Percentiles rank a stretch among this genome's conserved stretches.
phyloP scores from a whole-genome alignment of 2,329 filamentous ascomycete species.

The Triangularia setosa region DNA sequence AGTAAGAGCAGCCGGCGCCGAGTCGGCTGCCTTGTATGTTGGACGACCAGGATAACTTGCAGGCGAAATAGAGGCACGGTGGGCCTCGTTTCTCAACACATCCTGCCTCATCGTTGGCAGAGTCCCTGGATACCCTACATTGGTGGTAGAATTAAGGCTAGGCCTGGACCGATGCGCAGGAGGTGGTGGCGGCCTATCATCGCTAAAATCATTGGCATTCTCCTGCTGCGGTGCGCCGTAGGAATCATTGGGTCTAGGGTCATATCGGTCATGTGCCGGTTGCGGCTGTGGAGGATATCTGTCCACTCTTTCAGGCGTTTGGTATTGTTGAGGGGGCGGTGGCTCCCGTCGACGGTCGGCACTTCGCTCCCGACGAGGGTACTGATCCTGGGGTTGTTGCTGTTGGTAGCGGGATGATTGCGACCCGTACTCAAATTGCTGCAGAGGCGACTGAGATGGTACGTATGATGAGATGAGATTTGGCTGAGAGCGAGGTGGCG shows the following conservation, averaged over 20 bases:
- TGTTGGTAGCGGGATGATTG: constrained; percentile 25
- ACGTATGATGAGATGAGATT: constrained; percentile 32
- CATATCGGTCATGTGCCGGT: constrained; percentile 38
- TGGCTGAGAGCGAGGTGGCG: constrained; percentile 45
- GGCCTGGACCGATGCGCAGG: constrained; percentile 51
- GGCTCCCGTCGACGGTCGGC: constrained; percentile 21
- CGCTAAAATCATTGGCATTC: constrained; percentile 32
- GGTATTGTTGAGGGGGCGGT: constrained; percentile 20
- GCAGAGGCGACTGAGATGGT: constrained; percentile 49
- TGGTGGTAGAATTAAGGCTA: constrained; percentile 41
- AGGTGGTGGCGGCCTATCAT: constrained; percentile 52
- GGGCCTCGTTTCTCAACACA: constrained; percentile 54
- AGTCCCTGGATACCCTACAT: constrained; percentile 39
- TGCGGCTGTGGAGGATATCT: constrained; percentile 33
- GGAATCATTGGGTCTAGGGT: constrained; percentile 34
- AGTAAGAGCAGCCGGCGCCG: constrained; percentile 38
- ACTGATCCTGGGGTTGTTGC: constrained; percentile 20
- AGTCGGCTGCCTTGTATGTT: constrained; percentile 49
- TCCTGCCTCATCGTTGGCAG: constrained; percentile 53
- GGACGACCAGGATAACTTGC: constrained; percentile 50
- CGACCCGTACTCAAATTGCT: constrained; percentile 48
- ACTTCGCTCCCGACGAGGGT: constrained; percentile 10
- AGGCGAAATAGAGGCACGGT: constrained; percentile 45
- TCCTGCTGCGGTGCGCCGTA: constrained; percentile 24
- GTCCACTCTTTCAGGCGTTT: constrained; percentile 36